Evolutionary conservation across 345 rosid genomes (phyloP).

Genomic region (Pseudoturritis turrita): DNA sequence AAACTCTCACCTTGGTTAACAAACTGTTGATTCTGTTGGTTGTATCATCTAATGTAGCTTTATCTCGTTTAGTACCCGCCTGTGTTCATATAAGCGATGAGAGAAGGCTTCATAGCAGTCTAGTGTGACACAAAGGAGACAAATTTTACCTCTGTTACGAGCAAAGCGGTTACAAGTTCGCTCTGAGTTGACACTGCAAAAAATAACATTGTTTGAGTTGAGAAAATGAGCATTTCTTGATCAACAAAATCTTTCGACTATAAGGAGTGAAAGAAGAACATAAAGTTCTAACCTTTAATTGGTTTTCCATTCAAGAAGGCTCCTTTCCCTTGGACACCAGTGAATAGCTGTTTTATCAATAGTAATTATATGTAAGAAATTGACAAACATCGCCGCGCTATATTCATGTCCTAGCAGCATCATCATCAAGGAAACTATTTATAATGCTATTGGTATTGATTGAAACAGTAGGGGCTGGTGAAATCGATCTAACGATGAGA

Average conservation of each 20-base stretch:
- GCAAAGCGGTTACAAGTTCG: conserved; percentile 81
- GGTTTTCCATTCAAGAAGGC: conserved; percentile 79
- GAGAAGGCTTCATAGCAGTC: neutral
- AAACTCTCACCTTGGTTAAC: conserved; percentile 62
- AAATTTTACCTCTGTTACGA: conserved; percentile 66
- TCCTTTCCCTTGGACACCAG: conserved; percentile 70
- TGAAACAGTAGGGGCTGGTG: too few relatives aligned
- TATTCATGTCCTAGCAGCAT: neutral
- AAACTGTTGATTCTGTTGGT: conserved; percentile 77
- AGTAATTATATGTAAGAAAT: neutral
- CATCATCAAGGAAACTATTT: conserved; percentile 7
- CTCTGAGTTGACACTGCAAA: conserved; percentile 67
- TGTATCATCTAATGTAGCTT: conserved; percentile 57
- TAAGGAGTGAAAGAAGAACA: neutral
- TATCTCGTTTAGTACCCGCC: conserved; percentile 83
- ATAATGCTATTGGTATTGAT: neutral
- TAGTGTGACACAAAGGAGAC: conserved; percentile 1
- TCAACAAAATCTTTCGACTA: neutral
- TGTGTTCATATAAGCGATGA: conserved; percentile 29
- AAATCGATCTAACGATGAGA: too few relatives aligned
- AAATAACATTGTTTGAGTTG: neutral
- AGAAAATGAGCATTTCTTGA: neutral
- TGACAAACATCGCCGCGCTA: neutral
- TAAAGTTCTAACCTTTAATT: conserved; percentile 53
- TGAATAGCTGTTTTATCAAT: conserved; percentile 55